phyloP scores from a whole-genome alignment of 305 asterid genomes.

The Plantago coronopus region DNA sequence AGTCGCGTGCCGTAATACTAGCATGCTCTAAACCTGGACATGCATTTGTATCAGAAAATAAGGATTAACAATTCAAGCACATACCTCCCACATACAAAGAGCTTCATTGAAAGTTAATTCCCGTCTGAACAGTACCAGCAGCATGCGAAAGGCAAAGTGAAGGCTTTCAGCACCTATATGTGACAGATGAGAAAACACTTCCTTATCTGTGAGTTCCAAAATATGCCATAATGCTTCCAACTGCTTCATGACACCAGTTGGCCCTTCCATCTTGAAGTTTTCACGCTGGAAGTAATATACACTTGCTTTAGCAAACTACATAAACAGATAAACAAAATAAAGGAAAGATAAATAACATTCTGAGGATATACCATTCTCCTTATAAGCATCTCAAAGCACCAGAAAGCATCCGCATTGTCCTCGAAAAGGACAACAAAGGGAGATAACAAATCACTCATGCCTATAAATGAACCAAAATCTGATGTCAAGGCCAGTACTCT shows the following conservation, averaged over 20 bases:
- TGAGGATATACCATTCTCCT: slow-evolving; percentile 71
- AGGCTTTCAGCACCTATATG: slow-evolving; percentile 95
- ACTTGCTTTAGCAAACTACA: slow-evolving; percentile 25
- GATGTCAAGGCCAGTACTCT: neutral
- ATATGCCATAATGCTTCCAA: slow-evolving; percentile 90
- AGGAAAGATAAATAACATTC: slow-evolving; percentile 14
- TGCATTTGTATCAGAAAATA: slow-evolving; percentile 20
- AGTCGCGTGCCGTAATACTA: too few relatives aligned
- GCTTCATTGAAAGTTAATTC: slow-evolving; percentile 88
- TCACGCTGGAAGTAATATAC: slow-evolving; percentile 56
- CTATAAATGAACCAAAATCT: slow-evolving; percentile 38
- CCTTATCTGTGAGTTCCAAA: slow-evolving; percentile 81
- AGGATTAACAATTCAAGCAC: slow-evolving; percentile 33
- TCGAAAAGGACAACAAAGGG: slow-evolving; percentile 97
- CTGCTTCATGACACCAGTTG: slow-evolving; percentile 97
- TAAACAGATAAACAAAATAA: slow-evolving; percentile 16
- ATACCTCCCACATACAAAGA: slow-evolving; percentile 98
- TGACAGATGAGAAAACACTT: slow-evolving; percentile 82
- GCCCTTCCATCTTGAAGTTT: slow-evolving; percentile 92
- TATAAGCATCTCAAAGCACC: slow-evolving; percentile 99
- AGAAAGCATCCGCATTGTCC: slow-evolving; percentile 97
- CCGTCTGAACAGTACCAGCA: slow-evolving; percentile 94
- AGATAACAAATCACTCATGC: slow-evolving; percentile 96
- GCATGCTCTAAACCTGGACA: too few relatives aligned
- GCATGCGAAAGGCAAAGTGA: slow-evolving; percentile 98